These are phyloP conservation scores for Pleurotus djamor DNA, from an alignment of 768 basidiomycete species.

Conservation along the genomic window DNA sequence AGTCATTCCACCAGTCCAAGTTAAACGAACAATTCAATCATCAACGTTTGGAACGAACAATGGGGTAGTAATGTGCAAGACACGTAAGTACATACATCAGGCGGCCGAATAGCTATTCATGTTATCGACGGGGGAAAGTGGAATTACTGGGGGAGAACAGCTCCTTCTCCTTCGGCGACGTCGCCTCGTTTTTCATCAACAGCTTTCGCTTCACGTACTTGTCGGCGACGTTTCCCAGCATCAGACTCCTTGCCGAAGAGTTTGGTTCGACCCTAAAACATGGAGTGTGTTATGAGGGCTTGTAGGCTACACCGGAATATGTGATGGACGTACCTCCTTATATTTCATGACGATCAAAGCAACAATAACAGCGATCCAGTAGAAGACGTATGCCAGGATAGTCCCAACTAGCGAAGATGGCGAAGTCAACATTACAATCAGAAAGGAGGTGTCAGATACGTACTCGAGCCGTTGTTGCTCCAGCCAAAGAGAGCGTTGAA, in stretches of 20 bases:
- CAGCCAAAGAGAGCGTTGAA: constrained; percentile 88
- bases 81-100: too few relatives aligned
- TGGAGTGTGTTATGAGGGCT: not conserved
- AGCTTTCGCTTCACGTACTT: constrained; percentile 18
- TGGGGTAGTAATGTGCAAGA: too few relatives aligned
- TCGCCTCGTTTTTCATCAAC: not conserved
- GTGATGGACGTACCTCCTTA: constrained; percentile 37
- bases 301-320: not conserved
- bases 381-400: constrained; percentile 86
- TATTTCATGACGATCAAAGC: constrained; percentile 69
- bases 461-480: constrained; percentile 79
- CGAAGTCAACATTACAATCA: not conserved
- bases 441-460: constrained; percentile 14
- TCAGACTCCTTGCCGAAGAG: constrained; percentile 57
- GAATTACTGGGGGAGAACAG: not conserved
- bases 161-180: constrained; percentile 8
- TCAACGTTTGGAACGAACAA: too few relatives aligned
- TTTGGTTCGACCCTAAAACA: constrained; percentile 57
- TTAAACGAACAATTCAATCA: too few relatives aligned
- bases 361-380: constrained; percentile 83
- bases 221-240: constrained; percentile 32
- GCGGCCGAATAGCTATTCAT: too few relatives aligned
- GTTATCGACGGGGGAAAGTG: not conserved
- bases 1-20: too few relatives aligned
- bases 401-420: constrained; percentile 51